phyloP scores from a whole-genome alignment of 2,329 filamentous ascomycete species.

The Huntiella savannae region DNA sequence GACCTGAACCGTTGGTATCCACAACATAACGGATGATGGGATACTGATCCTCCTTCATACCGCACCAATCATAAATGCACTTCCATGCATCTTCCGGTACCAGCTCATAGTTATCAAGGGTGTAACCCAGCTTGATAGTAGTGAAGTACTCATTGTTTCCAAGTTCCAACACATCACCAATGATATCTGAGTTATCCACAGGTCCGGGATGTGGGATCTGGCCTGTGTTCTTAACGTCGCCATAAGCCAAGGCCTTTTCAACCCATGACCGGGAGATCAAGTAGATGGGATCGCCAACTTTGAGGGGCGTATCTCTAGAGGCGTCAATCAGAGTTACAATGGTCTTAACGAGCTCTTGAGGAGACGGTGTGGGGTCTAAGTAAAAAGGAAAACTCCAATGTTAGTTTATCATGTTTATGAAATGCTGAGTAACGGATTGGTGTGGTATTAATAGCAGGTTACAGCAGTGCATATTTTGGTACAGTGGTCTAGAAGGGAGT shows the following conservation, averaged over 20 bases:
- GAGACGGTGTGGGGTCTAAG: conserved; percentile 16
- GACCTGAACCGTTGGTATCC: conserved; percentile 45
- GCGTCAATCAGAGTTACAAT: conserved; percentile 44
- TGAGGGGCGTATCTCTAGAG: conserved; percentile 31
- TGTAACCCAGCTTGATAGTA: conserved; percentile 49
- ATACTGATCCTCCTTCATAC: conserved; percentile 46
- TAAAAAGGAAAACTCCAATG: not conserved
- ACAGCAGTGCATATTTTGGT: not conserved
- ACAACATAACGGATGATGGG: conserved; percentile 60
- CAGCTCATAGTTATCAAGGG: conserved; percentile 54
- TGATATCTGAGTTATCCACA: conserved; percentile 72
- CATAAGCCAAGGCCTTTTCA: conserved; percentile 47
- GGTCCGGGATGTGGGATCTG: conserved; percentile 48
- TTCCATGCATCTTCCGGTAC: conserved; percentile 70
- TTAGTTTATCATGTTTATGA: not conserved
- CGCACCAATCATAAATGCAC: conserved; percentile 65
- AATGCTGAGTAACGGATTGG: not conserved
- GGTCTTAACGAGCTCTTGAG: conserved; percentile 47
- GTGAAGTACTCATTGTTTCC: conserved; percentile 40
- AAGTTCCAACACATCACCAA: conserved; percentile 39
- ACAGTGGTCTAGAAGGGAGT: not conserved
- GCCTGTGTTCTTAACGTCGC: conserved; percentile 39
- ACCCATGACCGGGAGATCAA: conserved; percentile 70
- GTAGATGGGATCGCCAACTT: conserved; percentile 57
- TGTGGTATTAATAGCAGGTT: not conserved